Conservation (phyloP, 2,329 filamentous ascomycete species). For the Tympanopsis confertula region DNA sequence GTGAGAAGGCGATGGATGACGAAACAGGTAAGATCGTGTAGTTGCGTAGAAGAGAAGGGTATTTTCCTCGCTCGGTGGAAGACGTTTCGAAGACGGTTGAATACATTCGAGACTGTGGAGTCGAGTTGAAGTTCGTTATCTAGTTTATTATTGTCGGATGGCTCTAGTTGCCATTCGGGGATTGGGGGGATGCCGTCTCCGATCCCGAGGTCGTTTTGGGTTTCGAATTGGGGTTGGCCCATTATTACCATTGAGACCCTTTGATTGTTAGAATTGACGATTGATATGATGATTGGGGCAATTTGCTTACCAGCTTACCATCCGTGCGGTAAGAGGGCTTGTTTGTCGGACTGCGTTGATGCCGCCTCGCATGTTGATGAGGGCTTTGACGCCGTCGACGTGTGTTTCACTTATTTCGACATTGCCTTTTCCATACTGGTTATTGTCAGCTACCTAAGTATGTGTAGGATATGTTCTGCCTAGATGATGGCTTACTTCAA, state of each 20-base stretch:
- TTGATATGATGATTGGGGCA: too few species aligned
- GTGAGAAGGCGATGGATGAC: slow-evolving; percentile 33
- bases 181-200: slow-evolving; percentile 36
- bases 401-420: slow-evolving; percentile 29
- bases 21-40: slow-evolving; percentile 44
- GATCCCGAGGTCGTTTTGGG: slow-evolving; percentile 33
- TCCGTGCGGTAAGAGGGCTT: slow-evolving; percentile 40
- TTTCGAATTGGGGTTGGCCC: slow-evolving; percentile 37
- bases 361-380: slow-evolving; percentile 37
- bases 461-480: neutral
- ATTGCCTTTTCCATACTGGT: slow-evolving; percentile 40
- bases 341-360: slow-evolving; percentile 32
- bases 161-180: slow-evolving; percentile 30
- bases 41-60: slow-evolving; percentile 23
- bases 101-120: slow-evolving; percentile 18
- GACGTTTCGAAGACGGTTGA: slow-evolving; percentile 29
- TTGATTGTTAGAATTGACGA: slow-evolving; percentile 2
- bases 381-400: slow-evolving; percentile 32
- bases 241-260: slow-evolving; percentile 48
- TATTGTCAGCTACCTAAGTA: slow-evolving; percentile 3
- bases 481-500: slow-evolving; percentile 30
- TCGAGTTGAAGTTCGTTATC: slow-evolving; percentile 15
- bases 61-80: slow-evolving; percentile 19
- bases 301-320: slow-evolving; percentile 35
- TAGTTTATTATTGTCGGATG: slow-evolving; percentile 4